Conservation (phyloP, 192 early-diverging fungal genomes). For the Coemansia sp. region DNA sequence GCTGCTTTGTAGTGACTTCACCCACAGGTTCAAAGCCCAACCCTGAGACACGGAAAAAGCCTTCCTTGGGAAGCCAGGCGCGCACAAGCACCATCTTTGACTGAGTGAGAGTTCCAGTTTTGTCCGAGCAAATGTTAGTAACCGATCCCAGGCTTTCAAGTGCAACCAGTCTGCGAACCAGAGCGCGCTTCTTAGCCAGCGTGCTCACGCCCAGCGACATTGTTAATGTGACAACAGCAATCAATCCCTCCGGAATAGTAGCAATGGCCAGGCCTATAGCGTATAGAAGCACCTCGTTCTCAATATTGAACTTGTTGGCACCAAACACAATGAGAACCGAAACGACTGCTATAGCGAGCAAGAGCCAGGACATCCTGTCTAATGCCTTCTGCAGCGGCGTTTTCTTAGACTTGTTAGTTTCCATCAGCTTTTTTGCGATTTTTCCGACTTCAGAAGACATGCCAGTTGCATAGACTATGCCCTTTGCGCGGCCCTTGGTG, state of each 20-base stretch:
- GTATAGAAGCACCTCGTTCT: slow-evolving; percentile 63
- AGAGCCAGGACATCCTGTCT: slow-evolving; percentile 71
- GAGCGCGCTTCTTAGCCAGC: slow-evolving; percentile 83
- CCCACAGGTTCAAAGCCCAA: slow-evolving; percentile 63
- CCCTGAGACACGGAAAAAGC: slow-evolving; percentile 68
- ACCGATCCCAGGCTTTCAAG: slow-evolving; percentile 91
- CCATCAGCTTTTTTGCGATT: slow-evolving; percentile 81
- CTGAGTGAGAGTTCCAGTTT: slow-evolving; percentile 91
- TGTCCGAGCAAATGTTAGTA: slow-evolving; percentile 94
- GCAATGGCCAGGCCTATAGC: slow-evolving; percentile 87
- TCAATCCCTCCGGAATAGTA: slow-evolving; percentile 93
- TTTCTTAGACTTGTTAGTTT: slow-evolving; percentile 52
- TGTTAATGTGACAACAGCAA: slow-evolving; percentile 92
- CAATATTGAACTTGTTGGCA: slow-evolving; percentile 62
- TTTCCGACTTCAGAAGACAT: slow-evolving; percentile 90
- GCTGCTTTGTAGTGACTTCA: slow-evolving; percentile 44
- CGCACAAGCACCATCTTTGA: slow-evolving; percentile 90
- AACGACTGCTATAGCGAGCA: slow-evolving; percentile 70
- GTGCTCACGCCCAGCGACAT: slow-evolving; percentile 87
- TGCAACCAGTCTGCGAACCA: slow-evolving; percentile 84
- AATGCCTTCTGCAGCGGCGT: slow-evolving; percentile 71
- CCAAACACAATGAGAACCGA: slow-evolving; percentile 84
- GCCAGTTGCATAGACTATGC: slow-evolving; percentile 80
- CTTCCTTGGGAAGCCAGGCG: slow-evolving; percentile 76
- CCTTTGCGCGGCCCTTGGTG: slow-evolving; percentile 87